Conservation (phyloP, 2,329 filamentous ascomycete species). For the Polychaeton citri region DNA sequence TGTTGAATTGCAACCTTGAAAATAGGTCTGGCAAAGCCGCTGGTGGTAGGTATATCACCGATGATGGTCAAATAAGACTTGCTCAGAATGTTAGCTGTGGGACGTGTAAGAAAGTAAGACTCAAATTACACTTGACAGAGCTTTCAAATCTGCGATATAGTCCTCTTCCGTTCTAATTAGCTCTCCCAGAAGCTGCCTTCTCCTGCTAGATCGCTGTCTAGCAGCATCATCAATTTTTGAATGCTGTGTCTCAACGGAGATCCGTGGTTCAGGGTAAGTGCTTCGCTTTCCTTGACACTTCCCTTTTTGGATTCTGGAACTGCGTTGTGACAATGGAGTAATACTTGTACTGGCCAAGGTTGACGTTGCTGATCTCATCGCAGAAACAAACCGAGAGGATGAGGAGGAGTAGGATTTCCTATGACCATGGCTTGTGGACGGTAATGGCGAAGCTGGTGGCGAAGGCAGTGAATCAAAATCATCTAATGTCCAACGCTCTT, state of each 20-base stretch:
- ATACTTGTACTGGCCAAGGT: slow-evolving; percentile 64
- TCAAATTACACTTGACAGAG: slow-evolving; percentile 62
- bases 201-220: slow-evolving; percentile 57
- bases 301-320: slow-evolving; percentile 44
- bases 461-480: slow-evolving; percentile 14
- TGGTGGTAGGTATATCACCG: slow-evolving; percentile 13
- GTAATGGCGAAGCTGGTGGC: slow-evolving; percentile 4
- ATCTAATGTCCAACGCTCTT: slow-evolving; percentile 23
- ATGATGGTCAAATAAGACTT: slow-evolving; percentile 32
- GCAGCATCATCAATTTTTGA: slow-evolving; percentile 52
- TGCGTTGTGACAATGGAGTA: slow-evolving; percentile 45
- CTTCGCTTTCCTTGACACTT: slow-evolving; percentile 39
- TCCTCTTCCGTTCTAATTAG: slow-evolving; percentile 74
- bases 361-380: slow-evolving; percentile 66
- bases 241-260: slow-evolving; percentile 43
- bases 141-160: slow-evolving; percentile 78
- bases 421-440: slow-evolving; percentile 37
- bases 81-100: slow-evolving; percentile 1
- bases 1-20: slow-evolving; percentile 15
- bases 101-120: background rate
- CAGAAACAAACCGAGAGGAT: slow-evolving; percentile 68
- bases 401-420: slow-evolving; percentile 36
- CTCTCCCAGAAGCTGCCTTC: slow-evolving; percentile 72
- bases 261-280: slow-evolving; percentile 54
- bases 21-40: slow-evolving; percentile 14